Evolutionary conservation across 208 protist species (phyloP).

Genomic region (Naegleria lovaniensis): DNA sequence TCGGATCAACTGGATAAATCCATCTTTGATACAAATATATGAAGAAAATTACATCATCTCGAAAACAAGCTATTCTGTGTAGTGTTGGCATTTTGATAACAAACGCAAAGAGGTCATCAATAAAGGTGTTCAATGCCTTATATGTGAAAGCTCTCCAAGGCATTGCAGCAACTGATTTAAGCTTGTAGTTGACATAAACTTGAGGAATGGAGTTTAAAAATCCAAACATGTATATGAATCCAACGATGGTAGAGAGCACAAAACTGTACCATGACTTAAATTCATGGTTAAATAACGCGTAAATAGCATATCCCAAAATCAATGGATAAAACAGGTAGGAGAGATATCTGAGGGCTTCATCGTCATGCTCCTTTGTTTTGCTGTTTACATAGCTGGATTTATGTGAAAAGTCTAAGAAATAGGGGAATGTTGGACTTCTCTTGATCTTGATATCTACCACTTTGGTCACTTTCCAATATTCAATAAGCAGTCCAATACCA

Average conservation of each 20-base stretch:
- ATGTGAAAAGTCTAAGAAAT: background rate
- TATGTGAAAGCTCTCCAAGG: slow-evolving; percentile 96
- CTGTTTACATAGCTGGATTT: slow-evolving; percentile 45
- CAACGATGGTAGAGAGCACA: slow-evolving; percentile 34
- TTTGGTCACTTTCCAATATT: slow-evolving; percentile 94
- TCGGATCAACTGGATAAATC: slow-evolving; percentile 93
- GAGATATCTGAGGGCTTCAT: slow-evolving; percentile 84
- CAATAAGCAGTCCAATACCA: slow-evolving; percentile 69
- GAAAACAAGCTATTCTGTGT: slow-evolving; percentile 92
- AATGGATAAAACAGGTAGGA: slow-evolving; percentile 81
- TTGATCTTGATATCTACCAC: slow-evolving; percentile 44
- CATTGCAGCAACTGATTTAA: slow-evolving; percentile 95
- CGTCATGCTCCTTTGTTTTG: slow-evolving; percentile 73
- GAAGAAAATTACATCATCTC: slow-evolving; percentile 95
- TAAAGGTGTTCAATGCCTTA: slow-evolving; percentile 95
- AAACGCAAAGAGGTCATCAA: slow-evolving; percentile 99
- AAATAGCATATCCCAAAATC: slow-evolving; percentile 81
- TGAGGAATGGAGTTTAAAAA: slow-evolving; percentile 98
- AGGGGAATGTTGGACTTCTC: background rate
- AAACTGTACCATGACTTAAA: slow-evolving; percentile 77
- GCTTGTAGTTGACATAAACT: slow-evolving; percentile 98
- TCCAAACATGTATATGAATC: slow-evolving; percentile 83
- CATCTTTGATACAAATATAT: slow-evolving; percentile 94
- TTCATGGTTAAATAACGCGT: slow-evolving; percentile 81
- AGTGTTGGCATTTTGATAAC: slow-evolving; percentile 96